Percentiles rank a stretch among this genome's conserved stretches.
Conservation (phyloP, 305 asterid genomes). For the Andrographis paniculata region DNA sequence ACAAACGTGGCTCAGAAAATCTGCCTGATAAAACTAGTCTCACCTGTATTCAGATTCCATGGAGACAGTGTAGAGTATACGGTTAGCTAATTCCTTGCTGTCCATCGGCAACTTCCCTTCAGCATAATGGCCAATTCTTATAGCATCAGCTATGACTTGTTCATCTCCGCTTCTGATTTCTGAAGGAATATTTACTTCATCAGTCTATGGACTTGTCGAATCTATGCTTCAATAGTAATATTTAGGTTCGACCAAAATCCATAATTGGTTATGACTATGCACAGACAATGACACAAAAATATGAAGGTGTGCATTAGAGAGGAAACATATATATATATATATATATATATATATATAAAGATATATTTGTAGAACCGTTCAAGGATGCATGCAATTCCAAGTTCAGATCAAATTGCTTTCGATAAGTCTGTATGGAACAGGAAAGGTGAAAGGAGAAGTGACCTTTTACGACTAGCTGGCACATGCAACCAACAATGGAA, state of each 20-base stretch:
- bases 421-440: not conserved
- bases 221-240: not conserved
- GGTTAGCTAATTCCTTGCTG: slow-evolving; percentile 86
- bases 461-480: slow-evolving; percentile 89
- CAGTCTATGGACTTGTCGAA: not conserved
- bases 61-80: slow-evolving; percentile 82
- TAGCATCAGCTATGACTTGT: slow-evolving; percentile 86
- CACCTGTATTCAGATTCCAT: slow-evolving; percentile 97
- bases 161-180: slow-evolving; percentile 74
- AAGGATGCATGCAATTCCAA: not conserved
- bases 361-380: no score
- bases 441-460: slow-evolving; percentile 13
- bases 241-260: no score
- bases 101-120: slow-evolving; percentile 76
- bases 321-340: no score
- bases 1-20: slow-evolving; percentile 3
- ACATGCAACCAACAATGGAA: slow-evolving; percentile 95
- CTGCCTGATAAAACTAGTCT: slow-evolving; percentile 2
- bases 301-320: no score
- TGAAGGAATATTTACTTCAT: slow-evolving; percentile 27
- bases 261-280: no score
- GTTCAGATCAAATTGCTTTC: not conserved
- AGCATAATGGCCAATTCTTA: slow-evolving; percentile 73
- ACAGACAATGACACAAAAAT: no score
- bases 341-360: no score